Percentiles rank a stretch among this genome's conserved stretches.
These are phyloP conservation scores for Talaromyces amestolkiae DNA, from an alignment of 2,329 filamentous ascomycete species.

Conservation along the genomic window DNA sequence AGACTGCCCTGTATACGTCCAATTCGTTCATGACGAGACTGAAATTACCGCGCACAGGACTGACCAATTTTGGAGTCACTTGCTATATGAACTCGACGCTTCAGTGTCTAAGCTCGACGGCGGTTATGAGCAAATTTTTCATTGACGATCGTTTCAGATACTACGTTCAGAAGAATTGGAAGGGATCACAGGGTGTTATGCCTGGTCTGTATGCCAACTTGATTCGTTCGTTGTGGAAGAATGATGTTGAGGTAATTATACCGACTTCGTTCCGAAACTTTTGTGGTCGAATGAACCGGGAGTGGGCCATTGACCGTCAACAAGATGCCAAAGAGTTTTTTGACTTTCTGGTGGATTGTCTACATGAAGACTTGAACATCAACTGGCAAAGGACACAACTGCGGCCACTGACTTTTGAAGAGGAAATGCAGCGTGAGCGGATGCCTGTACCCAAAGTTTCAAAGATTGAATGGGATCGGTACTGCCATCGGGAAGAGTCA, in stretches of 20 bases:
- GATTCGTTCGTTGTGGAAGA: slow-evolving; percentile 62
- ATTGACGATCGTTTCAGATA: slow-evolving; percentile 60
- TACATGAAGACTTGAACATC: slow-evolving; percentile 82
- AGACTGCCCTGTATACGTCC: slow-evolving; percentile 44
- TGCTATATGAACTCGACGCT: slow-evolving; percentile 93
- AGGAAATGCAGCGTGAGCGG: slow-evolving; percentile 61
- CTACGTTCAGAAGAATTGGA: slow-evolving; percentile 64
- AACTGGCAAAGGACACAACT: slow-evolving; percentile 60
- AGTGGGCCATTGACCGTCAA: slow-evolving; percentile 72
- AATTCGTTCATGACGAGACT: slow-evolving; percentile 44
- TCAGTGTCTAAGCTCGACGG: slow-evolving; percentile 75
- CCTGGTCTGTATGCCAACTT: slow-evolving; percentile 62
- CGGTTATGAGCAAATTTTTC: slow-evolving; percentile 62
- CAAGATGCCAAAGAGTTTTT: slow-evolving; percentile 93
- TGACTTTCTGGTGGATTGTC: slow-evolving; percentile 72
- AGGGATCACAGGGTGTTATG: slow-evolving; percentile 62
- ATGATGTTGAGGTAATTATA: slow-evolving; percentile 50
- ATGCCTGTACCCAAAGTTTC: slow-evolving; percentile 65
- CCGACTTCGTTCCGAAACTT: slow-evolving; percentile 66
- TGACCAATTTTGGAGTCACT: slow-evolving; percentile 76
- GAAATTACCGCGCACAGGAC: slow-evolving; percentile 64
- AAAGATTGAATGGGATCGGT: slow-evolving; percentile 70
- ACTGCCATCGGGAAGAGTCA: slow-evolving; percentile 68
- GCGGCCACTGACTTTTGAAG: slow-evolving; percentile 56
- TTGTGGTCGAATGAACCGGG: slow-evolving; percentile 61